These are phyloP conservation scores for Crithidia expoeki DNA, from an alignment of 208 protist species.

Conservation along the genomic window DNA sequence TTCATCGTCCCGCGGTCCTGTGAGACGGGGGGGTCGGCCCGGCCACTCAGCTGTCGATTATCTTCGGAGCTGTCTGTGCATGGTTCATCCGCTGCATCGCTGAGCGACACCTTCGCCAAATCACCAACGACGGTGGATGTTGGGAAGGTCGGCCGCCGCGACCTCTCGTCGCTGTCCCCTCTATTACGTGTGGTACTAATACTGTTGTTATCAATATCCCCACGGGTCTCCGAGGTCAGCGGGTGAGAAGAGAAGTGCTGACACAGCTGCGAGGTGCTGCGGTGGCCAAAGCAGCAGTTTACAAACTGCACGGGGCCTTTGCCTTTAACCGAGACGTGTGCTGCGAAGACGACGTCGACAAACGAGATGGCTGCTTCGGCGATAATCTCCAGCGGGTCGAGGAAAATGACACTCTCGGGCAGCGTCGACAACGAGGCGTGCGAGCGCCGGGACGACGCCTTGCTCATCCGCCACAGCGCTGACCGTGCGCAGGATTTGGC, in stretches of 20 bases:
- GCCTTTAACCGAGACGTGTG: constrained; percentile 46
- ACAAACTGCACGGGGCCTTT: constrained; percentile 56
- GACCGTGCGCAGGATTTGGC: constrained; percentile 2
- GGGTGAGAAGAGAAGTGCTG: constrained; percentile 23
- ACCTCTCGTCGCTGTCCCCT: neutral
- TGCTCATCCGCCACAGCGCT: constrained; percentile 7
- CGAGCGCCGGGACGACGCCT: constrained; percentile 9
- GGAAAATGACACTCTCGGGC: constrained; percentile 29
- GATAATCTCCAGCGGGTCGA: constrained; percentile 46
- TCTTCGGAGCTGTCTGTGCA: neutral
- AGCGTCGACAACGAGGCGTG: constrained; percentile 5
- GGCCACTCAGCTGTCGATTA: neutral
- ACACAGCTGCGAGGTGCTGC: constrained; percentile 15
- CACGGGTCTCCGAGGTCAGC: neutral
- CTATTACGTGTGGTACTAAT: neutral
- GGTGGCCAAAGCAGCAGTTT: constrained; percentile 52
- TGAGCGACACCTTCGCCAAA: neutral
- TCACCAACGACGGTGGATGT: neutral
- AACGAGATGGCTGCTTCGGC: constrained; percentile 50
- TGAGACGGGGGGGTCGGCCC: neutral
- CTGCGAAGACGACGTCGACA: constrained; percentile 49
- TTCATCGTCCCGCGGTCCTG: neutral
- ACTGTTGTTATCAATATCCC: neutral
- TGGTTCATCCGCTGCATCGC: neutral
- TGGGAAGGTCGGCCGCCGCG: neutral